These are phyloP conservation scores for Sungouiella blattae DNA, from an alignment of 805 yeast genomes.

Conservation along the genomic window DNA sequence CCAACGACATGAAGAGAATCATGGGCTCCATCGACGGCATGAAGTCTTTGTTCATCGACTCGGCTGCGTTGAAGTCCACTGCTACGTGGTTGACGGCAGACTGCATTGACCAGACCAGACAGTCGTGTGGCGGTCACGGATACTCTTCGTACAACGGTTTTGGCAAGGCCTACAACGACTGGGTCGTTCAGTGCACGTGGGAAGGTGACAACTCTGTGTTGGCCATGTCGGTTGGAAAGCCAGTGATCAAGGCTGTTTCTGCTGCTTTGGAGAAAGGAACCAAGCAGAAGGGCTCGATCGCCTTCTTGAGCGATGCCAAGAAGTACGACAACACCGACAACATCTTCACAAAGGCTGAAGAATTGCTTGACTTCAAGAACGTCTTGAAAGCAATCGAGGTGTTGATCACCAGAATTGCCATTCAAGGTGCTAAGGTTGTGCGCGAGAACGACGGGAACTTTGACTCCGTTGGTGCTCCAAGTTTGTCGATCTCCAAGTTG, in stretches of 20 bases:
- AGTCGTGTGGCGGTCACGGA: conserved; percentile 21
- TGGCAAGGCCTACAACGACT: conserved; percentile 18
- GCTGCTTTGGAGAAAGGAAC: conserved; percentile 13
- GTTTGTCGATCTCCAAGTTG: conserved; percentile 18
- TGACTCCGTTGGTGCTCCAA: conserved; percentile 18
- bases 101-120: conserved; percentile 19
- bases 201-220: conserved; percentile 21
- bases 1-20: conserved; percentile 13
- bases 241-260: conserved; percentile 14
- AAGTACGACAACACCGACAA: conserved; percentile 11
- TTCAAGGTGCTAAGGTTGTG: conserved; percentile 14
- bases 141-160: conserved; percentile 19
- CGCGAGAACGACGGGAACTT: conserved; percentile 14
- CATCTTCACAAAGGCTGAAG: conserved; percentile 7
- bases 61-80: conserved; percentile 18
- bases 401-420: conserved; percentile 18
- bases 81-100: conserved; percentile 21
- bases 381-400: conserved; percentile 16
- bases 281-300: conserved; percentile 14
- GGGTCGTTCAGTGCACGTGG: conserved; percentile 23
- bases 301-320: conserved; percentile 17
- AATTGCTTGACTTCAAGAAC: conserved; percentile 11
- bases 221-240: conserved; percentile 21
- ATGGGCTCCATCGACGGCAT: conserved; percentile 10
- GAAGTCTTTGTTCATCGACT: conserved; percentile 17